Conservation (phyloP, 495 filamentous ascomycete genomes). For the Astrothelium subdiscretum region DNA sequence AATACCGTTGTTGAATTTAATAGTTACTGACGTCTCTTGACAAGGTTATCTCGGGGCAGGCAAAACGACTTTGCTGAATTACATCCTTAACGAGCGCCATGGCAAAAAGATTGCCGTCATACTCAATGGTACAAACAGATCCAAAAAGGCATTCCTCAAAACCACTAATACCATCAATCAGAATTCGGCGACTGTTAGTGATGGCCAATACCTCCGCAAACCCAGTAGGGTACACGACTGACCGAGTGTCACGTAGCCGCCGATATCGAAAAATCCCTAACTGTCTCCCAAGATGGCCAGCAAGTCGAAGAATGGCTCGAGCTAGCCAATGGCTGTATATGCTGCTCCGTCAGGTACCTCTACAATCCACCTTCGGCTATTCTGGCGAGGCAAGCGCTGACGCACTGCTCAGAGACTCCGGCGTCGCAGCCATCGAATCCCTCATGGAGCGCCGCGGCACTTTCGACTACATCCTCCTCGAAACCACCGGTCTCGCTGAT, state of each 20-base stretch:
- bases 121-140: conserved; percentile 55
- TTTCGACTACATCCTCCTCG: conserved; percentile 96
- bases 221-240: background rate
- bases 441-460: conserved; percentile 89
- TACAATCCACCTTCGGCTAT: background rate
- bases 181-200: conserved; percentile 88
- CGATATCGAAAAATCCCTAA: conserved; percentile 90
- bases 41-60: conserved; percentile 84
- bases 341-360: conserved; percentile 85
- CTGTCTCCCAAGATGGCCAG: conserved; percentile 71
- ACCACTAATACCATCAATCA: conserved; percentile 22
- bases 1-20: conserved; percentile 5
- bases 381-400: background rate
- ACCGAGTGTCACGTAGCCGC: conserved; percentile 41
- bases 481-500: conserved; percentile 91
- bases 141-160: background rate
- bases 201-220: background rate
- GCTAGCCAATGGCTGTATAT: conserved; percentile 93
- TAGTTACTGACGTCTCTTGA: background rate
- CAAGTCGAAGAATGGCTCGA: conserved; percentile 92
- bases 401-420: conserved; percentile 52
- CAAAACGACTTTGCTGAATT: conserved; percentile 91
- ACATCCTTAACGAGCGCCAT: conserved; percentile 86
- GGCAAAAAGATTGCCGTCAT: conserved; percentile 97
- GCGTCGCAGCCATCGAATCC: conserved; percentile 84